Evolutionary conservation across 768 basidiomycete species (phyloP).

Genomic region (Tubosaeta sp.): DNA sequence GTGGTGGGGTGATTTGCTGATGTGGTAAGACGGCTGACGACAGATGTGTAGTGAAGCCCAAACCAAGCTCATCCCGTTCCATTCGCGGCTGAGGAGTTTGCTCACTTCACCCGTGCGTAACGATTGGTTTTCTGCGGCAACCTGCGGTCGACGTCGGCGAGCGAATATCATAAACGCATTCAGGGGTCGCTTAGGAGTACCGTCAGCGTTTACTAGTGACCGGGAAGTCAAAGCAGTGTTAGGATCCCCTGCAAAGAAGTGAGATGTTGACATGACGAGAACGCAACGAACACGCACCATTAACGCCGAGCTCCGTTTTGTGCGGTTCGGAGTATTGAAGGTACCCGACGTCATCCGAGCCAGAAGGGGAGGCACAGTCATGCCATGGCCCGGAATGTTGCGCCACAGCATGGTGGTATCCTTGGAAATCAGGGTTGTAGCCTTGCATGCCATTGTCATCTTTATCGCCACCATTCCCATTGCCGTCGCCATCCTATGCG

Average conservation of each 20-base stretch:
- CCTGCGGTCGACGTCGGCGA: constrained; percentile 74
- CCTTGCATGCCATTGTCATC: constrained; percentile 21
- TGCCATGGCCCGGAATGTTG: constrained; percentile 30
- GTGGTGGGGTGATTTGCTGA: no score
- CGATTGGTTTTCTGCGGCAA: constrained; percentile 81
- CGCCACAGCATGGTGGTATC: constrained; percentile 23
- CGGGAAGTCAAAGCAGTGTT: constrained; percentile 61
- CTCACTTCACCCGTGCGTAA: constrained; percentile 90
- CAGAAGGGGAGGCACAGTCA: constrained; percentile 49
- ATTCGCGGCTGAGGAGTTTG: constrained; percentile 83
- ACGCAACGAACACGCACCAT: constrained; percentile 35
- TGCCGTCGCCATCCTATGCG: not conserved
- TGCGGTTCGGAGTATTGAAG: constrained; percentile 28
- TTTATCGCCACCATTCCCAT: not conserved
- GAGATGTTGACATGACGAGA: constrained; percentile 11
- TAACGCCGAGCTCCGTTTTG: constrained; percentile 41
- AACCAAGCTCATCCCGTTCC: constrained; percentile 76
- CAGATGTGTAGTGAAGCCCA: constrained; percentile 22
- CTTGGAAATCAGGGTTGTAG: constrained; percentile 19
- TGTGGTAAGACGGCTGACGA: constrained; percentile 15
- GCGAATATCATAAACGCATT: constrained; percentile 95
- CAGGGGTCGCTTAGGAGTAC: constrained; percentile 88
- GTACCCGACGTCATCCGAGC: constrained; percentile 47
- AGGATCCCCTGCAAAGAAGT: constrained; percentile 32
- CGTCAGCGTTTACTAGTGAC: constrained; percentile 79